A percentile compares a stretch with the other conserved stretches of the same genome.
Evolutionary conservation across 139 green algal species (phyloP).

Genomic region (Ostreobium quekettii): DNA sequence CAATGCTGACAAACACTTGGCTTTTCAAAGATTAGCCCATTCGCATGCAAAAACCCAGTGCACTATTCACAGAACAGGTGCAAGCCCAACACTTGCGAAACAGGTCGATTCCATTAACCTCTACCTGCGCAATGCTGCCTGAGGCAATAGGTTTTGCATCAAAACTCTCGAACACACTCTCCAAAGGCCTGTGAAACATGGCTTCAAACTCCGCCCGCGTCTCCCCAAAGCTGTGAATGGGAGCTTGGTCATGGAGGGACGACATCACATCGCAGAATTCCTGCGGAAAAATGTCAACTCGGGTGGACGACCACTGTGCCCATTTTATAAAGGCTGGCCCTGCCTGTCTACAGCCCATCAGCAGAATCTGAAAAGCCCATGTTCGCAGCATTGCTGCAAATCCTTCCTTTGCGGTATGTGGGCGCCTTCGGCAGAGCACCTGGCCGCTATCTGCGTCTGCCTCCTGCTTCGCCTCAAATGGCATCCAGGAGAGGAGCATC

Average conservation of each 20-base stretch:
- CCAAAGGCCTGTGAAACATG: conserved; percentile 57
- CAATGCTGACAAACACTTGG: neutral
- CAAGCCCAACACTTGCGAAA: neutral
- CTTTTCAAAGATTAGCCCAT: neutral
- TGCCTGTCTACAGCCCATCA: conserved; percentile 12
- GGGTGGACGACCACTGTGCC: conserved; percentile 90
- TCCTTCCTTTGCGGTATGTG: neutral
- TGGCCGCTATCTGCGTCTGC: neutral
- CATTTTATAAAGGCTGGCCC: conserved; percentile 75
- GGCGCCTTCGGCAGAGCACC: neutral
- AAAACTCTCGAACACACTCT: conserved; percentile 77
- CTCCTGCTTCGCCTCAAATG: neutral
- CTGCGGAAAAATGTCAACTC: conserved; percentile 86
- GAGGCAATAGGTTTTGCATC: conserved; percentile 72
- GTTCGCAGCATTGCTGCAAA: neutral
- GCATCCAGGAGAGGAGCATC: conserved; percentile 36
- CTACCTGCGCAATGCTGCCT: conserved; percentile 88
- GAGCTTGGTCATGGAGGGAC: conserved; percentile 66
- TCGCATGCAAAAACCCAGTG: too few species aligned
- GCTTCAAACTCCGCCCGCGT: conserved; percentile 48
- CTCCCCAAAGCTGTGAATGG: conserved; percentile 50
- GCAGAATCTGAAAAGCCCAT: neutral
- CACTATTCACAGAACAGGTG: too few species aligned
- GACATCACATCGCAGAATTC: conserved; percentile 76
- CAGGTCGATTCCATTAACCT: neutral